Percentiles rank a stretch among this genome's conserved stretches.
These are phyloP conservation scores for Jamesozyma spencerorum DNA, from an alignment of 805 yeast genomes.

Conservation along the genomic window DNA sequence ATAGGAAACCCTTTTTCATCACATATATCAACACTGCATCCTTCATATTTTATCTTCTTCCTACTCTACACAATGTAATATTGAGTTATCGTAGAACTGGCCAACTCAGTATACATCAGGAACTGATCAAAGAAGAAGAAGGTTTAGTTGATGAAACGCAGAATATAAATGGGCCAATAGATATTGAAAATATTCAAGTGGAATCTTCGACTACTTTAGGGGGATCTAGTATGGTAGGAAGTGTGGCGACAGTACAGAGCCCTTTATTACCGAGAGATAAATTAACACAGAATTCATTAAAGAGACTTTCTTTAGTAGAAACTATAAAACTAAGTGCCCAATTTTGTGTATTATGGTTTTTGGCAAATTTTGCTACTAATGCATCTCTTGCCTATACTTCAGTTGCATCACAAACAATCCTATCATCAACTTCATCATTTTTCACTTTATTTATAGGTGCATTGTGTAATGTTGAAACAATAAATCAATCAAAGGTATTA, in stretches of 20 bases:
- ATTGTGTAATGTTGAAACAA: constrained; percentile 56
- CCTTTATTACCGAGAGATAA: neutral
- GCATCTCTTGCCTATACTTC: constrained; percentile 81
- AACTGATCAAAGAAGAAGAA: constrained; percentile 26
- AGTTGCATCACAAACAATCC: constrained; percentile 88
- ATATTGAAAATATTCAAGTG: too few species aligned
- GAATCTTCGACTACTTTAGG: too few species aligned
- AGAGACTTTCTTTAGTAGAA: constrained; percentile 36
- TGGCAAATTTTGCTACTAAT: constrained; percentile 82
- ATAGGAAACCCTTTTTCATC: constrained; percentile 83
- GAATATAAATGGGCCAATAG: too few species aligned
- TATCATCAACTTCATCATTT: constrained; percentile 86
- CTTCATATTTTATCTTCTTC: constrained; percentile 68
- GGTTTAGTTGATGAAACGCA: constrained; percentile 9
- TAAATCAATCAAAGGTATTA: constrained; percentile 52
- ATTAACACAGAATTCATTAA: neutral
- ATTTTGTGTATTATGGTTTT: constrained; percentile 83
- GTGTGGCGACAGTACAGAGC: neutral
- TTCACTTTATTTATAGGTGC: constrained; percentile 83
- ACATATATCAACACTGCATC: constrained; percentile 87
- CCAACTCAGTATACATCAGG: constrained; percentile 19
- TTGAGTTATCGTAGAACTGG: constrained; percentile 26
- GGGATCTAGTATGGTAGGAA: too few species aligned
- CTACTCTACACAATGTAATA: constrained; percentile 34
- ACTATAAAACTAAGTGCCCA: constrained; percentile 69